Base-by-base conservation (phyloP, 352 stramenopile genomes). In the Aphanomyces astaci region DNA sequence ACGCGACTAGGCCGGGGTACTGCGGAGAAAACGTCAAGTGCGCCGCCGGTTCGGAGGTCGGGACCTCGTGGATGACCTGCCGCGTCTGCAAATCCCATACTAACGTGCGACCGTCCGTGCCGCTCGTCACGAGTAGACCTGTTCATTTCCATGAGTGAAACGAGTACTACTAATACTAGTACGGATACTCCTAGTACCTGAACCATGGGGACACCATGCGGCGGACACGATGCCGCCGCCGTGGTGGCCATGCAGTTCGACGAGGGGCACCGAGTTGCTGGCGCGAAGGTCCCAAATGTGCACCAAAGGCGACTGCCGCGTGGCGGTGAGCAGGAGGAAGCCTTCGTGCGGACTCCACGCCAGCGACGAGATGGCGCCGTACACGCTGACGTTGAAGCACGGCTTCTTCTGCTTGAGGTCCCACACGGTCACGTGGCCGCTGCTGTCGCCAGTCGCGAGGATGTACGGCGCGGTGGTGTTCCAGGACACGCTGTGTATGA, bases 381-480 rank as follows among this genome's bases (percentile, higher is more conserved):
- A 82, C 72, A 98, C 92, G 39, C 89, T 89, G 53, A 99, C 73
- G 75, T 99, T 90, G 73, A 96, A 99, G 96, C 96, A 99, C 1
- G 96, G 89, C 73, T 98, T 98, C 75, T 98, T 98, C 71, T 97
- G 89, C 70, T 97, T 97, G 10, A 99, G 77, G 75, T 99, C 97
- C 97, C 97, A 99, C 46, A 99, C 91, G 28, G 97, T 88, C 15
- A 97, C 91, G 7, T 84, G 89, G 25, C 96, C 97, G 79, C 98
- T 97, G 71, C 91, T 81, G 54, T 88, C 88, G 22, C 92, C 92
- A 11, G 94, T 98, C 25, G 96, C 96, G 19, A 99, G 70, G 72
- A 99, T 99, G 78, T 99, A 98, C 57, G 95, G 89, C 28, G 98
- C 96, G 71, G 97, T 88, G 27, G 95, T 97, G 76, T 99, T 99